phyloP scores from a whole-genome alignment of 176 grass and related monocot species.

The Alopecurus myosuroides region DNA sequence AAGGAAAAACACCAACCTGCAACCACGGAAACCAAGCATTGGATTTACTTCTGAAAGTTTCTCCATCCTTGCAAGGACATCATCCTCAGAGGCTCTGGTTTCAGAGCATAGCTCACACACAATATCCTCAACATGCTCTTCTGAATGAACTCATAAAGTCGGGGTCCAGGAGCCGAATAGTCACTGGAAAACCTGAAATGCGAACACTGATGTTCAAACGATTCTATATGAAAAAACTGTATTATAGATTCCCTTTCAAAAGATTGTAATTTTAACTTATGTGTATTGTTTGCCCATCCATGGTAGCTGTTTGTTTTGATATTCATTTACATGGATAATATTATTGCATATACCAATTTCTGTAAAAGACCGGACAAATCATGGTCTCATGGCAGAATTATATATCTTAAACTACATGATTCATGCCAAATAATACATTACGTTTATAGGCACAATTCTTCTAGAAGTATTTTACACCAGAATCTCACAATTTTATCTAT shows the following conservation, averaged over 20 bases:
- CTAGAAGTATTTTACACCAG: neutral
- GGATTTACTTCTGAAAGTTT: slow-evolving; percentile 99
- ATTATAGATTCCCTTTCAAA: no score
- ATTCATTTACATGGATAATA: no score
- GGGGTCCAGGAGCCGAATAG: slow-evolving; percentile 87
- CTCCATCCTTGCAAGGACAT: slow-evolving; percentile 83
- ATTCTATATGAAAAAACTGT: neutral
- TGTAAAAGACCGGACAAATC: neutral
- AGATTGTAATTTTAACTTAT: no score
- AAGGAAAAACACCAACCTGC: slow-evolving; percentile 63
- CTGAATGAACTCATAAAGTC: slow-evolving; percentile 92
- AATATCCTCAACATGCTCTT: slow-evolving; percentile 86
- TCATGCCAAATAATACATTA: neutral
- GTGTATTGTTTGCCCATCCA: no score
- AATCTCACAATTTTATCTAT: slow-evolving; percentile 18
- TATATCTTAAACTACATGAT: neutral
- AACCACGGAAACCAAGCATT: slow-evolving; percentile 99
- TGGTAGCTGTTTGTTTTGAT: neutral
- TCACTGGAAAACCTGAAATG: slow-evolving; percentile 76
- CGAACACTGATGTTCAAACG: slow-evolving; percentile 2
- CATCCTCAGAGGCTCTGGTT: slow-evolving; percentile 66
- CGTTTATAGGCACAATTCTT: neutral
- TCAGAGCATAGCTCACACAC: slow-evolving; percentile 70
- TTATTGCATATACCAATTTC: neutral
- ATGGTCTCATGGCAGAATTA: neutral